Percentiles rank a stretch among this genome's conserved stretches.
Evolutionary conservation across 208 protist genomes (phyloP).

Genomic region (Trypanosomatidae sp.): DNA sequence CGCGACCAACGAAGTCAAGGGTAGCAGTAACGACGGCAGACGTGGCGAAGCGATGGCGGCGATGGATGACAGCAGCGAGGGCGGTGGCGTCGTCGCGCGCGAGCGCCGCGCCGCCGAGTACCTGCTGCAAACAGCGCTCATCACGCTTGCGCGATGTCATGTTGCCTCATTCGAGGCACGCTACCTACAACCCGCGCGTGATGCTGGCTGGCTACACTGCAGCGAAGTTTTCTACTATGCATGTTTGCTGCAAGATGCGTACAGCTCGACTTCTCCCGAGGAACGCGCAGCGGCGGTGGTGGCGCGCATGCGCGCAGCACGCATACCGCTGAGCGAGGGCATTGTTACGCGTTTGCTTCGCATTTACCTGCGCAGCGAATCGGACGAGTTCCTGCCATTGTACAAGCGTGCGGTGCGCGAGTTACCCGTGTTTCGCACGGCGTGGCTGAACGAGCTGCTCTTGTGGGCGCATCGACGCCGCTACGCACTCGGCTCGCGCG

Average conservation of each 20-base stretch:
- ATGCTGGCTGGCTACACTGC: conserved; percentile 25
- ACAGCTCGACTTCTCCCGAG: conserved; percentile 44
- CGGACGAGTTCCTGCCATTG: conserved; percentile 21
- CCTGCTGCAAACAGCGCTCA: conserved; percentile 56
- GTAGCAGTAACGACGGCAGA: not conserved
- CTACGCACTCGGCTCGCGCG: conserved; percentile 37
- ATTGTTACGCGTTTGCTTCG: conserved; percentile 47
- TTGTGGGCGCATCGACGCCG: conserved; percentile 75
- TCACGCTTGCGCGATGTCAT: conserved; percentile 56
- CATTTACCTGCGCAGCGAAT: conserved; percentile 51
- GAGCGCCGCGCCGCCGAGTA: conserved; percentile 43
- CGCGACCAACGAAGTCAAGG: not conserved
- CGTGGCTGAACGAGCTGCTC: conserved; percentile 55
- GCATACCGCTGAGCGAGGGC: conserved; percentile 21
- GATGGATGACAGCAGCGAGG: conserved; percentile 1
- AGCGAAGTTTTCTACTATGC: conserved; percentile 52
- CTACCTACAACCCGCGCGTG: conserved; percentile 28
- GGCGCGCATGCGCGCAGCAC: conserved; percentile 14
- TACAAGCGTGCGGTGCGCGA: conserved; percentile 37
- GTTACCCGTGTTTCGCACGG: conserved; percentile 10
- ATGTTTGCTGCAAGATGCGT: conserved; percentile 58
- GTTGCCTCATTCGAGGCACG: conserved; percentile 34
- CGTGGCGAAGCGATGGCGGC: not conserved
- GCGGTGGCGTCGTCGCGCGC: not conserved
- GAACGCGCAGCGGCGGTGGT: conserved; percentile 29